Percentiles rank a stretch among this genome's conserved stretches.
Evolutionary conservation across 2,329 filamentous ascomycete genomes (phyloP).

Genomic region (Chalaropsis thielavioides): DNA sequence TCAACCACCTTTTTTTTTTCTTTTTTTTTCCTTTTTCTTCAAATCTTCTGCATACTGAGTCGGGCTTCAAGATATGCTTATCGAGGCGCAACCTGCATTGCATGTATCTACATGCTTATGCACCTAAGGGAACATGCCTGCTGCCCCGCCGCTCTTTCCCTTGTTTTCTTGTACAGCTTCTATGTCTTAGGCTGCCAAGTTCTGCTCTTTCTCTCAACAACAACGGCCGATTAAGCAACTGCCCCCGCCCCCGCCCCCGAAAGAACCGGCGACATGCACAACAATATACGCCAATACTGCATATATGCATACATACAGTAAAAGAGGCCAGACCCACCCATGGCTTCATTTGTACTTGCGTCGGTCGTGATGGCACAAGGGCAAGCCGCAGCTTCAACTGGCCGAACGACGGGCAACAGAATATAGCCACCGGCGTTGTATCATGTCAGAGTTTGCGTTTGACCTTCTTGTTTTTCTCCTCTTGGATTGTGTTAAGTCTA

Average conservation of each 20-base stretch:
- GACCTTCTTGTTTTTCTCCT: neutral
- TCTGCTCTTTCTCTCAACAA: neutral
- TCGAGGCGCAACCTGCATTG: neutral
- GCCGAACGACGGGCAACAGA: neutral
- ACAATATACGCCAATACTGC: neutral
- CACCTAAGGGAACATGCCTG: neutral
- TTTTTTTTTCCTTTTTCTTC: neutral
- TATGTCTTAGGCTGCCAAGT: neutral
- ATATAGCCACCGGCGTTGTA: neutral
- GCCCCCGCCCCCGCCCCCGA: neutral
- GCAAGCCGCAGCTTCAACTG: neutral
- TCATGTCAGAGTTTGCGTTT: neutral
- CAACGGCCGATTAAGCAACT: neutral
- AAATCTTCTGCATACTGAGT: neutral
- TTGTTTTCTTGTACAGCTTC: too few relatives aligned
- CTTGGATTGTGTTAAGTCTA: neutral
- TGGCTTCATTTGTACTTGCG: neutral
- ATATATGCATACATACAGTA: neutral
- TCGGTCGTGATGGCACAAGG: neutral
- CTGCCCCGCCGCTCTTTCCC: neutral
- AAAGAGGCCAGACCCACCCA: neutral
- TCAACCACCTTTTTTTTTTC: neutral
- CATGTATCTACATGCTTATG: neutral
- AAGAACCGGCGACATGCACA: neutral
- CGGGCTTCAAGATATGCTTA: neutral